A percentile compares a stretch with the other conserved stretches of the same genome.
Conservation (phyloP, 306 rosid genomes). For the Psophocarpus tetragonolobus region DNA sequence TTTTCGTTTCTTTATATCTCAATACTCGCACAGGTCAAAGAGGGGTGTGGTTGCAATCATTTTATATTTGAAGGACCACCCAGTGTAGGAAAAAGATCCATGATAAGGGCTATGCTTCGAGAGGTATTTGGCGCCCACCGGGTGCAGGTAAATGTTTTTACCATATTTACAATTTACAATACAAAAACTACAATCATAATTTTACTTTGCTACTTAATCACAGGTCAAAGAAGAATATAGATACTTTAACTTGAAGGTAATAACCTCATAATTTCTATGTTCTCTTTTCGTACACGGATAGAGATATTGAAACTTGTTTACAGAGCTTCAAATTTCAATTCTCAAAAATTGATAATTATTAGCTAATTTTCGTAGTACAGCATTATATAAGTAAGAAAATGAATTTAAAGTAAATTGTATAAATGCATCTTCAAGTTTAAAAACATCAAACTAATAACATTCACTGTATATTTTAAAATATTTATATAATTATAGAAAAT, state of each 20-base stretch:
- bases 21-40: conserved; percentile 39
- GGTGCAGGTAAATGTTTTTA: conserved; percentile 43
- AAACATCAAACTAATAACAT: no score
- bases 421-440: no score
- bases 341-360: no score
- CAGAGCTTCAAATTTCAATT: no score
- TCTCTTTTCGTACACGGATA: no score
- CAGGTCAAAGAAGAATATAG: conserved; percentile 58
- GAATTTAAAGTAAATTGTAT: no score
- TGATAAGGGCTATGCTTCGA: conserved; percentile 83
- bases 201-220: conserved; percentile 12
- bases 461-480: no score
- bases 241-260: conserved; percentile 59
- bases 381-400: no score
- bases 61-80: conserved; percentile 84
- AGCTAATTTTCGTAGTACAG: no score
- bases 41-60: conserved; percentile 54
- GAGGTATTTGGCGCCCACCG: conserved; percentile 56
- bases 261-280: not conserved
- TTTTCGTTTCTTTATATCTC: no score
- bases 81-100: conserved; percentile 81
- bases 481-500: no score
- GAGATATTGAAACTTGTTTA: no score
- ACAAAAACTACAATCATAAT: not conserved
- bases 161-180: not conserved